phyloP scores from a whole-genome alignment of 441 rosid species.

The Pelargonium myrrhifolium region DNA sequence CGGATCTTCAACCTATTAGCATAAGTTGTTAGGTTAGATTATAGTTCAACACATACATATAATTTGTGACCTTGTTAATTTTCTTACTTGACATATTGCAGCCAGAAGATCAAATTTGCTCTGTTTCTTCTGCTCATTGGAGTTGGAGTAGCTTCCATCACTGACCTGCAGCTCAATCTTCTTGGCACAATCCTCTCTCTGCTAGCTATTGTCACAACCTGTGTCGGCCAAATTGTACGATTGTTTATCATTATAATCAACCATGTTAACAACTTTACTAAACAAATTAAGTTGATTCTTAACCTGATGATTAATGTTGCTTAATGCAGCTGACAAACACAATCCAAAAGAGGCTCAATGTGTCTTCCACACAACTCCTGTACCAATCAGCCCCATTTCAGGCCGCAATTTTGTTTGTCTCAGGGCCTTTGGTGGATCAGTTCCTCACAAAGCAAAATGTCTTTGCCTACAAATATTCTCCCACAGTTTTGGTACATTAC shows the following conservation, averaged over 20 bases:
- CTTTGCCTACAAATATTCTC: conserved; percentile 71
- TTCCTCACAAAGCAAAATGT: conserved; percentile 74
- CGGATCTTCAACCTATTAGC: too few species aligned
- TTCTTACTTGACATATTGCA: conserved; percentile 28
- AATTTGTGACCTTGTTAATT: neutral
- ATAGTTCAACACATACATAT: neutral
- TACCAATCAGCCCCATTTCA: conserved; percentile 97
- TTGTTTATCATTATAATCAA: conserved; percentile 4
- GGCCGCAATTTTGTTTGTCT: conserved; percentile 81
- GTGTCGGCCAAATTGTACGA: conserved; percentile 95
- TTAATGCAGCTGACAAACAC: conserved; percentile 75
- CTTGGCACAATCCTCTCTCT: conserved; percentile 71
- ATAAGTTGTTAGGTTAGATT: too few species aligned
- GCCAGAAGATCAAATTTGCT: conserved; percentile 69
- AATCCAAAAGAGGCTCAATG: conserved; percentile 84
- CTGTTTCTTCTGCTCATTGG: conserved; percentile 65
- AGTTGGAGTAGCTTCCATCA: conserved; percentile 87
- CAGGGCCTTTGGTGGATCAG: conserved; percentile 85
- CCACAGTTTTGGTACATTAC: conserved; percentile 53
- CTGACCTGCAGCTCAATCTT: conserved; percentile 88
- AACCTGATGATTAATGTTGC: conserved; percentile 12
- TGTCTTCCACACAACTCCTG: conserved; percentile 85
- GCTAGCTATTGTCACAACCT: conserved; percentile 85
- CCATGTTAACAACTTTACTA: neutral
- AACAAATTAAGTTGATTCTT: conserved; percentile 16